phyloP scores from a whole-genome alignment of 1,284 basidiomycete species.

The Cutaneotrichosporon daszewskae region DNA sequence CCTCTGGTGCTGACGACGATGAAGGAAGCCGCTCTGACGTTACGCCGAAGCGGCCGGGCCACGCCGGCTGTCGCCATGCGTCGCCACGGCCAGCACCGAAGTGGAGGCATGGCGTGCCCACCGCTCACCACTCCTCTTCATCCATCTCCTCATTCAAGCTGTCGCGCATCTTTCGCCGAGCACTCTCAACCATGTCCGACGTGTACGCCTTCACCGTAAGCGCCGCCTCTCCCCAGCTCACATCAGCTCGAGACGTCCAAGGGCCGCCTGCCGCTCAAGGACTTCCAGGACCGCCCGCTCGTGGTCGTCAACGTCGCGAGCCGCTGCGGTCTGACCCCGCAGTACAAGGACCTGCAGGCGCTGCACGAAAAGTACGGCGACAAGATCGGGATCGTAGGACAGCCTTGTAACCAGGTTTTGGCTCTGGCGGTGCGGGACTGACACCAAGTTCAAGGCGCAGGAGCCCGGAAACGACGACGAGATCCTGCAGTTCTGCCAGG shows the following conservation, averaged over 20 bases:
- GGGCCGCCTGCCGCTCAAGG: constrained; percentile 29
- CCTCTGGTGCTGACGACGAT: no score
- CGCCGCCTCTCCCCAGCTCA: background rate
- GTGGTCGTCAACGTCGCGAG: constrained; percentile 47
- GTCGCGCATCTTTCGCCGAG: constrained; percentile 1
- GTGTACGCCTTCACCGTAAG: constrained; percentile 41
- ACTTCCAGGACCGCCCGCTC: constrained; percentile 43
- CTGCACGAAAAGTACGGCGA: constrained; percentile 78
- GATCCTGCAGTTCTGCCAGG: constrained; percentile 55
- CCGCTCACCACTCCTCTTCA: no score
- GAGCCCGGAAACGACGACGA: constrained; percentile 68
- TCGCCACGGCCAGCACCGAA: no score
- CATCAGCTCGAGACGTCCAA: constrained; percentile 41
- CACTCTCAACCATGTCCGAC: constrained; percentile 32
- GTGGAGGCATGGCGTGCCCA: no score
- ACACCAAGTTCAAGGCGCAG: constrained; percentile 50
- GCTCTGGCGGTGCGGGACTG: background rate
- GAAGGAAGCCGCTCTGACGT: no score
- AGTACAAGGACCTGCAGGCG: constrained; percentile 78
- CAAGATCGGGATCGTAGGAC: constrained; percentile 73
- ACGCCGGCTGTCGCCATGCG: no score
- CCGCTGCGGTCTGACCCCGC: constrained; percentile 66
- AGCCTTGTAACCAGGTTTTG: constrained; percentile 81
- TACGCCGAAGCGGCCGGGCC: no score
- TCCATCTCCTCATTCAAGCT: constrained; percentile 24